Evolutionary conservation across 2,329 filamentous ascomycete genomes (phyloP), one percentile per base, ranked within the genome.

Genomic region (Penicillium janthinellum): DNA sequence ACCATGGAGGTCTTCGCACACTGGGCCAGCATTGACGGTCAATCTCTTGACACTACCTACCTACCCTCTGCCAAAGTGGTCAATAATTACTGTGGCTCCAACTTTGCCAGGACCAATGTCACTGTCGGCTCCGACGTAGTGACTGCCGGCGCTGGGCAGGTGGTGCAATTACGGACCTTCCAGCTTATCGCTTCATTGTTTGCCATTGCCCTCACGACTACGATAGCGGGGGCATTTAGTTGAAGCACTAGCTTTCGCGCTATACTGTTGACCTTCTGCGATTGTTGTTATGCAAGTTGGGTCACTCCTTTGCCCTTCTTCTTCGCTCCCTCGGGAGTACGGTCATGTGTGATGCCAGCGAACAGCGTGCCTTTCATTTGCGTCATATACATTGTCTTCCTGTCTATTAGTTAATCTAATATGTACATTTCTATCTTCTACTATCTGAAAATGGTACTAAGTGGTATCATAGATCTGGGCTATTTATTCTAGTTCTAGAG

Each of bases 1-100:
- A 94, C 90, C 4, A 96, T 98, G 92, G 82, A 83, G 28, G 84
- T 96, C 17, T 97, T 90, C 75, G 87, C 90, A 55, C 77, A 84
- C 0, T 89, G 88, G 34, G 87, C 90, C 0, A 81, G 83, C 14
- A 86, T 92, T 67, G 80, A 85, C 38, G 83, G 80, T 3, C 86
- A 90, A 66, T 84, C 87, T 7, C 83, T 98, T 49, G 84, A 85
- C 28, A 74, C 80, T 15, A 90, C 88, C 0, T 98, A 97, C 73
- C 77, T 83, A 5, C 70, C 78, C 10, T 92, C 92, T 0, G 93
- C 94, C 0, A 77, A 83, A 62, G 85, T 89, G 68, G 83, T 98
- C 54, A 90, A 96, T 70, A 80, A 85, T 11, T 81, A 71, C 11
- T 89, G 86, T 67, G 86, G 86, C 0, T 77, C 79, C 1, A 73